A percentile compares a stretch with the other conserved stretches of the same genome.
Conservation (phyloP, 805 yeast species). For the Kuraishia floccosa region DNA sequence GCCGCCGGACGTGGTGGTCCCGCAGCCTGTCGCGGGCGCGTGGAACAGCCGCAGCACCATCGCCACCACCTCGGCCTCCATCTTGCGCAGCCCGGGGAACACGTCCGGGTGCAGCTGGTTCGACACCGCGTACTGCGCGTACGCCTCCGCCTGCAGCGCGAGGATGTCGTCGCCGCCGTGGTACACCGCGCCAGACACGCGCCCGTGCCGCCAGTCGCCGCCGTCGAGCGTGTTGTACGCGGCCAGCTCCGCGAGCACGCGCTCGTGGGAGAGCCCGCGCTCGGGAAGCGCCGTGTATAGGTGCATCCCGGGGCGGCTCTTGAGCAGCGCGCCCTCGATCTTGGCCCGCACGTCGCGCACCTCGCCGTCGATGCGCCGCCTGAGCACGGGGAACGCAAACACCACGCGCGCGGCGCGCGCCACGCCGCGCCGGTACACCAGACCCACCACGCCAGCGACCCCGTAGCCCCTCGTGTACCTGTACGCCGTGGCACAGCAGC, state of each 20-base stretch:
- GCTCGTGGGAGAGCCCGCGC: constrained; percentile 37
- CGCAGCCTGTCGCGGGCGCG: constrained; percentile 65
- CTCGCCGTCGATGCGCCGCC: constrained; percentile 43
- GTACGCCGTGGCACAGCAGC: not conserved
- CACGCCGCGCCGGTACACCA: constrained; percentile 1
- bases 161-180: constrained; percentile 85
- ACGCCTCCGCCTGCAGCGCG: constrained; percentile 67
- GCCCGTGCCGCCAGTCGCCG: constrained; percentile 70
- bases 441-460: constrained; percentile 20
- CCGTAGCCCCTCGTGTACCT: constrained; percentile 26
- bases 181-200: constrained; percentile 90
- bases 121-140: constrained; percentile 68
- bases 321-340: constrained; percentile 49
- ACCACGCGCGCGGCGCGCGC: constrained; percentile 2
- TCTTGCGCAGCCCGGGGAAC: constrained; percentile 90
- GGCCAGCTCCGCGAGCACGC: constrained; percentile 40
- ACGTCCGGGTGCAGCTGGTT: constrained; percentile 96
- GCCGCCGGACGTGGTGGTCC: constrained; percentile 89
- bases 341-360: constrained; percentile 50
- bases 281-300: constrained; percentile 45
- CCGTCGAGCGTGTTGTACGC: constrained; percentile 40
- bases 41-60: constrained; percentile 71
- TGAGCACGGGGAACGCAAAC: constrained; percentile 21
- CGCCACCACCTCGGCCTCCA: constrained; percentile 91
- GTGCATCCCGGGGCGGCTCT: constrained; percentile 31